A percentile compares a stretch with the other conserved stretches of the same genome.
Evolutionary conservation across 345 rosid species (phyloP).

Genomic region (Gynandropsis gynandra): DNA sequence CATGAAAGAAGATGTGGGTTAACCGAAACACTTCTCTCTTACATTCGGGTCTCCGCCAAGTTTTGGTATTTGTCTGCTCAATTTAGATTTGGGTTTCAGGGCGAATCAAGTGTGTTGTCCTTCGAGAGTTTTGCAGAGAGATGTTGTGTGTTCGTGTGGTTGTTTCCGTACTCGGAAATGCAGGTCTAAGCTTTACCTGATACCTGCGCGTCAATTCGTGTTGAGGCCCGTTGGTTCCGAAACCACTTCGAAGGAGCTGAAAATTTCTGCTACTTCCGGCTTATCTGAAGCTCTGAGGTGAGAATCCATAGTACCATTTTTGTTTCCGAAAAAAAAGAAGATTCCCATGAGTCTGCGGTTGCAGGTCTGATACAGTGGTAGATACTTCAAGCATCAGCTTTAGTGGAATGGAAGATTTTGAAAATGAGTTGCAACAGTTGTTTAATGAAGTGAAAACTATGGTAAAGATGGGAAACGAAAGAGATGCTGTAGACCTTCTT

Average conservation of each 20-base stretch:
- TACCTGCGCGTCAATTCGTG: conserved; percentile 25
- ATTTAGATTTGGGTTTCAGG: conserved; percentile 30
- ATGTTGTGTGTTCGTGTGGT: conserved; percentile 22
- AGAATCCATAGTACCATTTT: conserved; percentile 10
- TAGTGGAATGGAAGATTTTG: conserved; percentile 39
- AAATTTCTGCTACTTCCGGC: conserved; percentile 26
- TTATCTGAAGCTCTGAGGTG: conserved; percentile 44
- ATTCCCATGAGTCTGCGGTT: conserved; percentile 14
- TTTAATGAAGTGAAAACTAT: conserved; percentile 59
- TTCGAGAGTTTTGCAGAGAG: conserved; percentile 17
- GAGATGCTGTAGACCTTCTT: conserved; percentile 64
- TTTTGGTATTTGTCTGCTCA: conserved; percentile 4
- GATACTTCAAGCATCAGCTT: conserved; percentile 27
- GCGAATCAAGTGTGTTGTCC: conserved; percentile 18
- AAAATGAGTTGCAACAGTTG: conserved; percentile 62
- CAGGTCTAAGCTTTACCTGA: conserved; percentile 30
- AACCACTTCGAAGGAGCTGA: conserved; percentile 18
- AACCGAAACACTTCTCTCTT: neutral
- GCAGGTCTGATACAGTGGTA: conserved; percentile 34
- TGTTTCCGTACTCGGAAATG: conserved; percentile 28
- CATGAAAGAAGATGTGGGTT: neutral
- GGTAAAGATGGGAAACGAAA: conserved; percentile 46
- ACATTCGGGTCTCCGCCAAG: neutral
- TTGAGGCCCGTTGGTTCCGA: conserved; percentile 27
- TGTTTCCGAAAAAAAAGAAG: conserved; percentile 5